Percentiles rank a stretch among this genome's conserved stretches.
phyloP scores from a whole-genome alignment of 1,139 yeast genomes.

The Wickerhamiella infanticola region DNA sequence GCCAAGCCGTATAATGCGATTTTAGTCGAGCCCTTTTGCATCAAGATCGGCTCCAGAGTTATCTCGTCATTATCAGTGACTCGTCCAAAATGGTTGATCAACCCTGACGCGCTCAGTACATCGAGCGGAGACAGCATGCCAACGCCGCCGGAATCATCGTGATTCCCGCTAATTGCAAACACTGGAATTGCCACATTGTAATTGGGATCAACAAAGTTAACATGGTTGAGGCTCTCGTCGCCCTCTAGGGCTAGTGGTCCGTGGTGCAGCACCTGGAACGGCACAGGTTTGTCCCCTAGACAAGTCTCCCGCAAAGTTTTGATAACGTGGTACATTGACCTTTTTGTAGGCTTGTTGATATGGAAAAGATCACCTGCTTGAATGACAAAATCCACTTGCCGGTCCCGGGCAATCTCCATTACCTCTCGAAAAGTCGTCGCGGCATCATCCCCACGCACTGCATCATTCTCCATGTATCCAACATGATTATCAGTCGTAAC shows the following conservation, averaged over 20 bases:
- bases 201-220: conserved; percentile 84
- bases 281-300: conserved; percentile 80
- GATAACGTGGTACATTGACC: conserved; percentile 73
- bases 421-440: conserved; percentile 80
- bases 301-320: conserved; percentile 55
- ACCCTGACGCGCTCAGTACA: conserved; percentile 62
- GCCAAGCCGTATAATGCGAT: conserved; percentile 82
- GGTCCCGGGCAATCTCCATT: conserved; percentile 50
- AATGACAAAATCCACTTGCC: conserved; percentile 70
- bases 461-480: conserved; percentile 81
- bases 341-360: conserved; percentile 74
- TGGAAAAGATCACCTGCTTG: conserved; percentile 94
- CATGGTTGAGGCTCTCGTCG: conserved; percentile 43
- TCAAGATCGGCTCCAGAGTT: conserved; percentile 57
- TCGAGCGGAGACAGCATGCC: conserved; percentile 71
- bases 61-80: conserved; percentile 64
- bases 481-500: conserved; percentile 94
- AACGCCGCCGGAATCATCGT: conserved; percentile 91
- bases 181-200: conserved; percentile 82
- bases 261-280: conserved; percentile 68
- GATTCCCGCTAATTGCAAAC: conserved; percentile 90
- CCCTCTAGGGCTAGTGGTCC: conserved; percentile 42
- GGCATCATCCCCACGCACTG: conserved; percentile 80
- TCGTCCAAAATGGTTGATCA: conserved; percentile 81
- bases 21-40: conserved; percentile 69